These are phyloP conservation scores for Pseudomassariella vexata DNA, from an alignment of 2,329 filamentous ascomycete genomes.

Conservation along the genomic window DNA sequence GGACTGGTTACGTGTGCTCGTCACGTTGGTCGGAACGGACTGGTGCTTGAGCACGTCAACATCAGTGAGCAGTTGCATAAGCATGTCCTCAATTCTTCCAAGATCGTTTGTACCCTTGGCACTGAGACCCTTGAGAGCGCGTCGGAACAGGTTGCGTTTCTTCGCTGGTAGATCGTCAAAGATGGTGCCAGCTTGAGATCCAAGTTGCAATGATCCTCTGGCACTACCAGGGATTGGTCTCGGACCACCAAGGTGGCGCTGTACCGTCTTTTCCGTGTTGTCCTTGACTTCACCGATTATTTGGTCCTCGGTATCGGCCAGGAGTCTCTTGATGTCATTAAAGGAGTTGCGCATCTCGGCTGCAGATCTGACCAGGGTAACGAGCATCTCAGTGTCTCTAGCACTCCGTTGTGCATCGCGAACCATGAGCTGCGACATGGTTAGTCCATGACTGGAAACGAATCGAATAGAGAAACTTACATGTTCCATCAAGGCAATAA, in stretches of 20 bases:
- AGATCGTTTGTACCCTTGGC: slow-evolving; percentile 85
- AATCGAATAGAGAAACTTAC: slow-evolving; percentile 40
- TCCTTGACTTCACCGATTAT: slow-evolving; percentile 84
- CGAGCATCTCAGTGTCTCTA: slow-evolving; percentile 90
- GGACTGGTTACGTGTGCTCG: slow-evolving; percentile 52
- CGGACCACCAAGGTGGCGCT: slow-evolving; percentile 78
- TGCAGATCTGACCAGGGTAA: slow-evolving; percentile 87
- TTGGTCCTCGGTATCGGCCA: slow-evolving; percentile 83
- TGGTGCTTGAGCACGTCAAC: slow-evolving; percentile 76
- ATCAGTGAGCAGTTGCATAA: slow-evolving; percentile 86
- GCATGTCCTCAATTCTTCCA: slow-evolving; percentile 82
- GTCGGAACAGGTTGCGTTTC: slow-evolving; percentile 88
- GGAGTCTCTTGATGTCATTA: slow-evolving; percentile 88
- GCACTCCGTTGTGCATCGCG: slow-evolving; percentile 95
- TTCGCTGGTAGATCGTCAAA: slow-evolving; percentile 64
- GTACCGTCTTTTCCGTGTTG: slow-evolving; percentile 78
- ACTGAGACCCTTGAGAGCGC: slow-evolving; percentile 86
- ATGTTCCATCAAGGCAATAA: slow-evolving; percentile 96
- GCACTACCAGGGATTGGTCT: slow-evolving; percentile 69
- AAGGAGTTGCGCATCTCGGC: slow-evolving; percentile 97
- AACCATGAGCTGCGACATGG: slow-evolving; percentile 65
- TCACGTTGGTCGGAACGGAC: slow-evolving; percentile 30
- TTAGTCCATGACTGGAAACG: slow-evolving; percentile 16
- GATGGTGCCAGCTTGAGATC: slow-evolving; percentile 47
- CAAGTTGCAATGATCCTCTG: slow-evolving; percentile 52